A percentile compares a stretch with the other conserved stretches of the same genome.
These are phyloP conservation scores for Cytospora mali DNA, from an alignment of 2,329 filamentous ascomycete species.

Conservation along the genomic window DNA sequence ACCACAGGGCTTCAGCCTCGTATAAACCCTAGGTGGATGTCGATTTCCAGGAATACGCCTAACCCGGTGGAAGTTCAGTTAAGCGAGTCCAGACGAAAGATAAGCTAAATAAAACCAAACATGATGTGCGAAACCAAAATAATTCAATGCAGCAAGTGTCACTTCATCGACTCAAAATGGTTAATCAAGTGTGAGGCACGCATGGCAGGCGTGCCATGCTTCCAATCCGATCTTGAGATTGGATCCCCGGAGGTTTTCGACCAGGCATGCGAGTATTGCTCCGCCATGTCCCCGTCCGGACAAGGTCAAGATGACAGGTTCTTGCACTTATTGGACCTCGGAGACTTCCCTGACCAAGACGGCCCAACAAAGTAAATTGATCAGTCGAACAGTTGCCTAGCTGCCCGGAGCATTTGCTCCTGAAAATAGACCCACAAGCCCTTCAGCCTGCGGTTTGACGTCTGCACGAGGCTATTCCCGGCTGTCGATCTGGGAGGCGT, in stretches of 20 bases:
- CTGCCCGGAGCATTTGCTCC: background rate
- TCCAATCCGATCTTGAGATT: background rate
- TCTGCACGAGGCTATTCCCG: background rate
- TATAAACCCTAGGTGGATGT: background rate
- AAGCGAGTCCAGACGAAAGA: background rate
- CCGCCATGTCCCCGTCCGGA: background rate
- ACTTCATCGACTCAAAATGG: conserved; percentile 11
- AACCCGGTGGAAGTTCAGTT: background rate
- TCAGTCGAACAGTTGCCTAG: background rate
- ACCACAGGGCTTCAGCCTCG: background rate
- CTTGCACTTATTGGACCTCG: background rate
- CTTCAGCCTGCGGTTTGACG: background rate
- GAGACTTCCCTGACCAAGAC: background rate
- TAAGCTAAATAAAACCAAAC: background rate
- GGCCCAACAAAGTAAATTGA: background rate
- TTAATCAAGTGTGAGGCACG: background rate
- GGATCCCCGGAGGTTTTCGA: background rate
- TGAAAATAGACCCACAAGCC: background rate
- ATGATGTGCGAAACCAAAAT: conserved; percentile 1
- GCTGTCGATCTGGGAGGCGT: background rate
- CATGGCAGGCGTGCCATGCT: background rate
- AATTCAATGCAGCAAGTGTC: background rate
- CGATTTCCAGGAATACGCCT: background rate
- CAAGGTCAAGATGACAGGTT: background rate
- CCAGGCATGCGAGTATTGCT: conserved; percentile 8